Evolutionary conservation across 2,329 filamentous ascomycete species (phyloP).

Genomic region (Albifimbria verrucaria): DNA sequence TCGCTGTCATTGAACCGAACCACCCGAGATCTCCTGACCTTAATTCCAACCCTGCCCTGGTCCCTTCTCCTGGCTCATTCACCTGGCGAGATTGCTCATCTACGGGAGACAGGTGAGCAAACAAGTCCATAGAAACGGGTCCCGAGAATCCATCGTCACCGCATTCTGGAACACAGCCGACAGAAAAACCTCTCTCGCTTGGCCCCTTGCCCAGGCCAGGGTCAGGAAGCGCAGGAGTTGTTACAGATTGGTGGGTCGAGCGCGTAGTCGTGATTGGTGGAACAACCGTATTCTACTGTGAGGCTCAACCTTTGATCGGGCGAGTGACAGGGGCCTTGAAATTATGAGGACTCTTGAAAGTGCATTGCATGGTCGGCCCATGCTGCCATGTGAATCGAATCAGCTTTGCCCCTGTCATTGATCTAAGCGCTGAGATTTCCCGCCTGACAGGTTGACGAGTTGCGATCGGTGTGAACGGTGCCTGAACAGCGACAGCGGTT

Average conservation of each 20-base stretch:
- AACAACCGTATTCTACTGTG: slow-evolving; percentile 15
- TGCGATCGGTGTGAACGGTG: too few relatives aligned
- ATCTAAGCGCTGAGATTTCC: not conserved
- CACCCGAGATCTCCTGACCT: too few relatives aligned
- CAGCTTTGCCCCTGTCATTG: not conserved
- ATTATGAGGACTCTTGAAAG: slow-evolving; percentile 4
- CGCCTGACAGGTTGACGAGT: too few relatives aligned
- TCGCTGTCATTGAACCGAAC: too few relatives aligned
- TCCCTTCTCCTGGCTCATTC: too few relatives aligned
- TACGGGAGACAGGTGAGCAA: not conserved
- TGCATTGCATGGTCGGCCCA: not conserved
- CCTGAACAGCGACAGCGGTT: too few relatives aligned
- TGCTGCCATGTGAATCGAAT: not conserved
- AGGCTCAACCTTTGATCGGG: slow-evolving; percentile 19
- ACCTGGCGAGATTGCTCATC: not conserved
- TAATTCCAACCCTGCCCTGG: too few relatives aligned
- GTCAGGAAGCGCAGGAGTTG: not conserved
- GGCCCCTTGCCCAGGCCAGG: not conserved
- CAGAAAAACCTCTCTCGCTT: not conserved
- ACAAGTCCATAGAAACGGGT: not conserved
- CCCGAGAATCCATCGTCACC: slow-evolving; percentile 15
- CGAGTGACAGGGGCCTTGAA: slow-evolving; percentile 4
- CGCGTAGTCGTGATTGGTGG: slow-evolving; percentile 20
- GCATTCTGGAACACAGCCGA: slow-evolving; percentile 22
- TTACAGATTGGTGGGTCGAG: slow-evolving; percentile 2